Conservation (phyloP, 805 yeast genomes). For the Saccharomycopsis selenospora region DNA sequence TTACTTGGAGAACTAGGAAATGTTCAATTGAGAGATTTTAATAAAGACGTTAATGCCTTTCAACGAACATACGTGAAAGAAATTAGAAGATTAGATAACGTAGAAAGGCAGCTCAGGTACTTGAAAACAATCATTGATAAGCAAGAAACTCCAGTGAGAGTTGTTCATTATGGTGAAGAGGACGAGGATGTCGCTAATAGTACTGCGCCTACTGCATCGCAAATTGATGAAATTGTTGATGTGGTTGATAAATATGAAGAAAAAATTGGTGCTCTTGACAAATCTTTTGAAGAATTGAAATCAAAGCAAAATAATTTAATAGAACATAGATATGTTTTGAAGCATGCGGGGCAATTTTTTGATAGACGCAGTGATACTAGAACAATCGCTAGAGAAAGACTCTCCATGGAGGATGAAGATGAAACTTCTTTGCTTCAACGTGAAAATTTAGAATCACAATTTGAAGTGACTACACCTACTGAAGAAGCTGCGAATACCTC, state of each 20-base stretch:
- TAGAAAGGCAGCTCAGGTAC: slow-evolving; percentile 74
- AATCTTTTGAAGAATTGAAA: slow-evolving; percentile 57
- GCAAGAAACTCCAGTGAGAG: slow-evolving; percentile 33
- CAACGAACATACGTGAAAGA: slow-evolving; percentile 90
- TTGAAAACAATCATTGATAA: slow-evolving; percentile 43
- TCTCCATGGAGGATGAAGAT: slow-evolving; percentile 32
- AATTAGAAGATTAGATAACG: slow-evolving; percentile 72
- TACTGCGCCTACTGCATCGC: slow-evolving; percentile 40
- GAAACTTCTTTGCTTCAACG: slow-evolving; percentile 33
- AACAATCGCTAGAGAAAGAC: slow-evolving; percentile 24
- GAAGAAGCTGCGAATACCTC: slow-evolving; percentile 2
- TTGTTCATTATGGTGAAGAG: slow-evolving; percentile 32
- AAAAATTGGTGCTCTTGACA: slow-evolving; percentile 63
- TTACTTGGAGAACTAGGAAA: slow-evolving; percentile 80
- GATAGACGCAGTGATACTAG: slow-evolving; percentile 30
- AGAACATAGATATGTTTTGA: slow-evolving; percentile 62
- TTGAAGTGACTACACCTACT: slow-evolving; percentile 14
- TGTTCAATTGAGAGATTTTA: slow-evolving; percentile 85
- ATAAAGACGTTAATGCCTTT: slow-evolving; percentile 70
- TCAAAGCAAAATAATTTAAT: slow-evolving; percentile 55
- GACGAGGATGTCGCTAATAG: slow-evolving; percentile 33
- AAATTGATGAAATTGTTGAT: slow-evolving; percentile 63
- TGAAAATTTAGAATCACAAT: slow-evolving; percentile 32
- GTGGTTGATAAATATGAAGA: slow-evolving; percentile 64
- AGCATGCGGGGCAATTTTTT: slow-evolving; percentile 43